Evolutionary conservation across 2,329 filamentous ascomycete species (phyloP), one percentile per base, ranked within the genome.

Genomic region (Endocalyx cinctus): DNA sequence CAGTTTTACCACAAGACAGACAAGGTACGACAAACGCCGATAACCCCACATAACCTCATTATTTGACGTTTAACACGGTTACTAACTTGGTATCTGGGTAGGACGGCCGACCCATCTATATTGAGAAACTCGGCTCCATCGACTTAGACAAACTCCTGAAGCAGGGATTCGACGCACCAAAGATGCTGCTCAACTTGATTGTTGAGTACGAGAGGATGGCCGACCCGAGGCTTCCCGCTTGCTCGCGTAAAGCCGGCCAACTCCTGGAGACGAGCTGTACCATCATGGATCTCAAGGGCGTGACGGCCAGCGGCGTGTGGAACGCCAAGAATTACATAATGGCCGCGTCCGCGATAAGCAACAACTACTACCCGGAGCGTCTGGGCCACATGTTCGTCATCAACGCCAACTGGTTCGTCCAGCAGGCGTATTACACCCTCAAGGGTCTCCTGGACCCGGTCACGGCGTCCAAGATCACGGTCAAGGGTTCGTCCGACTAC

Each of bases 1-100:
- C 92, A 98, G 68, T 98, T 92, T 72, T 98, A 98, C 71, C 92
- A 98, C 77, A 96, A 96, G 72, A 90, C 81, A 10, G 87, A 92
- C 66, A 88, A 87, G 67, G 79, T 82, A 60, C 20, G 36, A 29
- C 22, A 31, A 27, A n/a, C n/a, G n/a, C n/a, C n/a, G n/a, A n/a
- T n/a, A n/a, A n/a, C n/a, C n/a, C n/a, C n/a, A n/a, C n/a, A n/a
- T 18, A 5, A 17, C 13, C 17, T 13, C n/a, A 8, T 33, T 14
- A 15, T 17, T 16, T n/a, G 13, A 25, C 13, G 18, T 10, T 20
- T 3, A 6, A 15, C n/a, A 11, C 5, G 5, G 6, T 32, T 27
- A 20, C 37, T 33, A 17, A 37, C 37, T n/a, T n/a, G n/a, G n/a
- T n/a, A n/a, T n/a, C n/a, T 33, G 27, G 3, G 20, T 47, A 95